phyloP scores from a whole-genome alignment of 441 rosid genomes.

The Lepidium campestre region DNA sequence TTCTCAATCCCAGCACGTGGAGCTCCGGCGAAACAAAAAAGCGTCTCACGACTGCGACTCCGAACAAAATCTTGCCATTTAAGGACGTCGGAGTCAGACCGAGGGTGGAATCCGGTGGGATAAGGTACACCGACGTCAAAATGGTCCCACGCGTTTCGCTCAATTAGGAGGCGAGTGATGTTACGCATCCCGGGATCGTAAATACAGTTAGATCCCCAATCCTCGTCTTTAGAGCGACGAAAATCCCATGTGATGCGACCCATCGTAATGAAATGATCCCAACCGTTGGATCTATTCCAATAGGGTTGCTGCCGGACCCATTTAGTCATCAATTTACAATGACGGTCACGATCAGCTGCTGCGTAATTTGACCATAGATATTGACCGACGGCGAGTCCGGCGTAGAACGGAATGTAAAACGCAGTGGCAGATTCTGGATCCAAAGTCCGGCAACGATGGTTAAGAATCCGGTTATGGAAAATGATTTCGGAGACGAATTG shows the following conservation, averaged over 20 bases:
- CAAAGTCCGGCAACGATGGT: slow-evolving; percentile 62
- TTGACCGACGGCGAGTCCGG: slow-evolving; percentile 90
- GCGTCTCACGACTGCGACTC: slow-evolving; percentile 37
- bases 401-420: slow-evolving; percentile 82
- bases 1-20: slow-evolving; percentile 49
- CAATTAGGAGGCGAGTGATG: slow-evolving; percentile 86
- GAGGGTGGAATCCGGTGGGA: slow-evolving; percentile 98
- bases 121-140: slow-evolving; percentile 89
- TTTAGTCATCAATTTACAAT: slow-evolving; percentile 53
- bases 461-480: slow-evolving; percentile 66
- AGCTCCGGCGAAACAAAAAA: slow-evolving; percentile 90
- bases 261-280: slow-evolving; percentile 92
- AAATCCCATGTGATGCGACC: slow-evolving; percentile 99
- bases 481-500: slow-evolving; percentile 77
- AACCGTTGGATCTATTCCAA: slow-evolving; percentile 60
- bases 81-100: slow-evolving; percentile 53
- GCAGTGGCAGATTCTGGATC: slow-evolving; percentile 70
- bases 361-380: slow-evolving; percentile 52
- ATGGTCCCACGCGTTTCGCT: slow-evolving; percentile 94
- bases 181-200: slow-evolving; percentile 80
- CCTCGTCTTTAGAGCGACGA: slow-evolving; percentile 56
- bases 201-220: slow-evolving; percentile 91
- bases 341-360: slow-evolving; percentile 63
- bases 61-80: slow-evolving; percentile 79
- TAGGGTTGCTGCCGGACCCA: slow-evolving; percentile 63